Conservation (phyloP, 352 stramenopile genomes). For the Pythium dissimile region DNA sequence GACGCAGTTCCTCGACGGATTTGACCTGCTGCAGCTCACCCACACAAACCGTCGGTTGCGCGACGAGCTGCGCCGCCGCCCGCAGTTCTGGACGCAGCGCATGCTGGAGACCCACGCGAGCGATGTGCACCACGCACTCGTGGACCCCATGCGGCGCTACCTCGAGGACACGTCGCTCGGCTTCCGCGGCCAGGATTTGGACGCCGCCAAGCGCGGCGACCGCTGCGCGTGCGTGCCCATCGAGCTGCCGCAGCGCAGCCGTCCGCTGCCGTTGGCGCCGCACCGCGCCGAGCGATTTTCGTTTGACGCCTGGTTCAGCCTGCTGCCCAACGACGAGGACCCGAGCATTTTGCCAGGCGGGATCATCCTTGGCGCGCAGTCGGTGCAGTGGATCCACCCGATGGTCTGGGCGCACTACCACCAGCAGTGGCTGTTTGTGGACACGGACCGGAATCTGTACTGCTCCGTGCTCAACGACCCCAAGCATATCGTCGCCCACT, state of each 20-base stretch:
- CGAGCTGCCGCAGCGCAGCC: conserved; percentile 1
- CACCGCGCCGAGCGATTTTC: conserved; percentile 23
- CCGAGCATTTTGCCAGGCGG: conserved; percentile 19
- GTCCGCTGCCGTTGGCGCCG: not conserved
- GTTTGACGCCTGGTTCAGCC: conserved; percentile 41
- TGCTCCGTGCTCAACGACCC: conserved; percentile 38
- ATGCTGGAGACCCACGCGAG: conserved; percentile 9
- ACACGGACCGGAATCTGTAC: conserved; percentile 35
- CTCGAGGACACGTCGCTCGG: conserved; percentile 10
- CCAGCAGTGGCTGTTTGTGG: conserved; percentile 37
- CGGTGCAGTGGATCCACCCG: conserved; percentile 22
- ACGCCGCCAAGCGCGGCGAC: conserved; percentile 14
- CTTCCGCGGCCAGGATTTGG: conserved; percentile 13
- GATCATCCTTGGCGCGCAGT: conserved; percentile 44
- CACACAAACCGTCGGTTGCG: conserved; percentile 12
- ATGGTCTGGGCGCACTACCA: conserved; percentile 38
- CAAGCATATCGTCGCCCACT: conserved; percentile 5
- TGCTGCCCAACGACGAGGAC: conserved; percentile 16
- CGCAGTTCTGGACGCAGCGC: conserved; percentile 16
- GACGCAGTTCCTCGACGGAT: conserved; percentile 23
- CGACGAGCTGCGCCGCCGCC: not conserved
- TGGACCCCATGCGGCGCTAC: conserved; percentile 10
- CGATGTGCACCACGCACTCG: conserved; percentile 13
- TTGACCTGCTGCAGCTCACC: conserved; percentile 28
- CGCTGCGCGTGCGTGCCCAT: conserved; percentile 16